Percentiles rank a stretch among this genome's conserved stretches.
Conservation (phyloP, 2,329 filamentous ascomycete species). For the Aspergillus sergii region DNA sequence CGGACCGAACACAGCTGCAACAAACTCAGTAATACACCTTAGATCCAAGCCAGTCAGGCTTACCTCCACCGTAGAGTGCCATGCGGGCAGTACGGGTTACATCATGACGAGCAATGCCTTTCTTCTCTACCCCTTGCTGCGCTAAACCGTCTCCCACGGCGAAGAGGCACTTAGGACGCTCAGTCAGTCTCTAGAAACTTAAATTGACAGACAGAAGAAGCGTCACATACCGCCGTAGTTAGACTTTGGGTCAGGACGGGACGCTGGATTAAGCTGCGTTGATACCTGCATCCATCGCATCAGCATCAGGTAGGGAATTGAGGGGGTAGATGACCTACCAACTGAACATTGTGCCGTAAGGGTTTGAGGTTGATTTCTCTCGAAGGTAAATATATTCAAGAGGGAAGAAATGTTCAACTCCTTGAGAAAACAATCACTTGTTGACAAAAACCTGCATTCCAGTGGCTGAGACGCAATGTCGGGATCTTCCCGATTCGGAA, state of each 20-base stretch:
- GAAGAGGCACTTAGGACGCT: constrained; percentile 12
- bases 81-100: constrained; percentile 15
- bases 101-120: constrained; percentile 14
- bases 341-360: background rate
- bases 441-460: background rate
- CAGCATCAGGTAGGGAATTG: background rate
- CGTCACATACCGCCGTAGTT: constrained; percentile 16
- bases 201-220: background rate
- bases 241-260: constrained; percentile 21
- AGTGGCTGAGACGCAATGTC: background rate
- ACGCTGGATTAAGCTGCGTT: constrained; percentile 15
- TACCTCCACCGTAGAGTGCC: constrained; percentile 20
- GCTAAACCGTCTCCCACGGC: constrained; percentile 19
- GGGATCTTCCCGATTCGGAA: constrained; percentile 2
- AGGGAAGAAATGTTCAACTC: background rate
- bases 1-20: constrained; percentile 17
- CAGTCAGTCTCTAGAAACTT: background rate
- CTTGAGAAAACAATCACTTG: background rate
- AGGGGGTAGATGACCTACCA: background rate
- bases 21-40: background rate
- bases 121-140: constrained; percentile 20
- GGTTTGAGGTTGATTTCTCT: background rate
- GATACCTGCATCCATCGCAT: constrained; percentile 13
- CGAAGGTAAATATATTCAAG: background rate
- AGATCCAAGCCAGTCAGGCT: background rate